phyloP scores from a whole-genome alignment of 768 basidiomycete genomes.

The Sporobolomyces phaffii region DNA sequence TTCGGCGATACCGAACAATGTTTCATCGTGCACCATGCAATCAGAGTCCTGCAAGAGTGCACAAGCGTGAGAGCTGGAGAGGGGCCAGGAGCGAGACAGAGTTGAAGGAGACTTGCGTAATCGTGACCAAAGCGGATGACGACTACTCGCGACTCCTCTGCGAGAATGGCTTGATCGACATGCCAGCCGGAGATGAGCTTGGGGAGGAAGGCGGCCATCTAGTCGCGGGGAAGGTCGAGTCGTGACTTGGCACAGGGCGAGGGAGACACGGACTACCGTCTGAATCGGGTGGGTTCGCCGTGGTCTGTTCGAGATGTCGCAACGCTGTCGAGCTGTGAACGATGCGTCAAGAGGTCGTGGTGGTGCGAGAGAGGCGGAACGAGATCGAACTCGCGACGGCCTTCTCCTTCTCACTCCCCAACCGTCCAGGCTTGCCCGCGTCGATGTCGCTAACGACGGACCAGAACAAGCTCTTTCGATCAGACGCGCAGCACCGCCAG shows the following conservation, averaged over 20 bases:
- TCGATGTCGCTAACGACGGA: constrained; percentile 44
- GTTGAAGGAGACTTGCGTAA: constrained; percentile 47
- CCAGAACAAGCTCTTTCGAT: constrained; percentile 59
- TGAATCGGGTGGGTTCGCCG: too few species aligned
- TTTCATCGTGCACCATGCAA: constrained; percentile 99
- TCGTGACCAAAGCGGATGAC: constrained; percentile 92
- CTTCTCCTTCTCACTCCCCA: neutral
- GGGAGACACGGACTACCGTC: too few species aligned
- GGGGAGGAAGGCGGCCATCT: constrained; percentile 35
- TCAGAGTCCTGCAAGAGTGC: constrained; percentile 57
- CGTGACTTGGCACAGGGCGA: neutral
- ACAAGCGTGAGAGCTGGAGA: neutral
- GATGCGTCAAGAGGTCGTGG: too few species aligned
- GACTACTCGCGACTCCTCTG: constrained; percentile 91
- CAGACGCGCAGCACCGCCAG: constrained; percentile 64
- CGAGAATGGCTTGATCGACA: constrained; percentile 97
- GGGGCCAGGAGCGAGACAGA: neutral
- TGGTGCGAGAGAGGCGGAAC: neutral
- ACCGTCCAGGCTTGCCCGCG: too few species aligned
- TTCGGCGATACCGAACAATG: constrained; percentile 81
- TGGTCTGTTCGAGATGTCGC: too few species aligned
- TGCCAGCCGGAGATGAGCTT: constrained; percentile 63
- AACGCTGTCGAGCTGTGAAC: too few species aligned
- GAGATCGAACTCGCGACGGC: neutral
- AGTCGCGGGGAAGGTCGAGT: neutral